Conservation (phyloP, 2,329 filamentous ascomycete species). For the Coniochaeta hoffmannii region DNA sequence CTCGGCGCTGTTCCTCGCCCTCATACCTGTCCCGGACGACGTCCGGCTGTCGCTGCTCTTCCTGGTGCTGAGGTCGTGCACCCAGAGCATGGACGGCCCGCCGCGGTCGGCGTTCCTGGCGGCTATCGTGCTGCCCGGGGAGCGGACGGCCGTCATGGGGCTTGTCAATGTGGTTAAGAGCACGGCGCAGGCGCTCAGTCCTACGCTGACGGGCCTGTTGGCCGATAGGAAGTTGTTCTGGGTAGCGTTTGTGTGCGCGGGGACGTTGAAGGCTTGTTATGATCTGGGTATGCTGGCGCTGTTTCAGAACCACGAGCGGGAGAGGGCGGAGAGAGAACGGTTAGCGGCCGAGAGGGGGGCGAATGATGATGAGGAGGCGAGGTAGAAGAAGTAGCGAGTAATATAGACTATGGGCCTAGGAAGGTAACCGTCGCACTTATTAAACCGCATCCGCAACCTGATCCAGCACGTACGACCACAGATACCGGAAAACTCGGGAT, state of each 20-base stretch:
- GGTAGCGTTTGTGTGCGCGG: slow-evolving; percentile 56
- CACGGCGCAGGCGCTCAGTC: slow-evolving; percentile 51
- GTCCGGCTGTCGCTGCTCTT: slow-evolving; percentile 34
- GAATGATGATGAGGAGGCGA: neutral
- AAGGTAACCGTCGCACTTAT: neutral
- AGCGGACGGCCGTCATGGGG: slow-evolving; percentile 67
- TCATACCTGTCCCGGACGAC: slow-evolving; percentile 33
- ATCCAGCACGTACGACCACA: neutral
- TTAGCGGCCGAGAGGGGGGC: neutral
- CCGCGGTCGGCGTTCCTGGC: slow-evolving; percentile 64
- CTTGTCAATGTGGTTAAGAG: slow-evolving; percentile 65
- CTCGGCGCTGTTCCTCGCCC: slow-evolving; percentile 54
- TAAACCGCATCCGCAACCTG: neutral
- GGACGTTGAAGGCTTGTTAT: slow-evolving; percentile 52
- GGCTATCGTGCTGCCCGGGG: slow-evolving; percentile 52
- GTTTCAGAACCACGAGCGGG: slow-evolving; percentile 1
- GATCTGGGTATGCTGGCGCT: slow-evolving; percentile 31
- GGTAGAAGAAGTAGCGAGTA: neutral
- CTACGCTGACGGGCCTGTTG: slow-evolving; percentile 56
- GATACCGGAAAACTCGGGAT: slow-evolving; percentile 2
- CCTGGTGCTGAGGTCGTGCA: slow-evolving; percentile 53
- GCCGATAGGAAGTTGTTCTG: slow-evolving; percentile 50
- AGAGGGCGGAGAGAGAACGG: slow-evolving; percentile 1
- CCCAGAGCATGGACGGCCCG: slow-evolving; percentile 62
- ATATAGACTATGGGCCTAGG: neutral